Evolutionary conservation across 73 alveolate species (phyloP).

Genomic region (Tetrahymena malaccensis): DNA sequence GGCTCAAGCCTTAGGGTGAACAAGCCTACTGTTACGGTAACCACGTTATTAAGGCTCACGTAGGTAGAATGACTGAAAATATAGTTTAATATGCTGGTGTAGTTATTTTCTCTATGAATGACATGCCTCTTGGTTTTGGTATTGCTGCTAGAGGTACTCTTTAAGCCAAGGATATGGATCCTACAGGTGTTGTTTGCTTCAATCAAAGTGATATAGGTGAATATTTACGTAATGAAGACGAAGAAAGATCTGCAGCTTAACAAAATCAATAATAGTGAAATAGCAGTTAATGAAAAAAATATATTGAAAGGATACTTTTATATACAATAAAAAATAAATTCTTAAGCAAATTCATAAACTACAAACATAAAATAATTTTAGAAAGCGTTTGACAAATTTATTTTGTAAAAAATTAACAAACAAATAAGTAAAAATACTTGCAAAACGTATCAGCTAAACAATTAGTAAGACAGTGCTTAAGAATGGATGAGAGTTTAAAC

Average conservation of each 20-base stretch:
- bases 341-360: not conserved
- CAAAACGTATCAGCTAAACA: not conserved
- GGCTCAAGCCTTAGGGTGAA: conserved; percentile 97
- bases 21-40: conserved; percentile 92
- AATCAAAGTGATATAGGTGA: conserved; percentile 96
- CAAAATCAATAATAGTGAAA: not conserved
- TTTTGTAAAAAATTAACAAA: too few relatives aligned
- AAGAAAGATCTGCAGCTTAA: not conserved
- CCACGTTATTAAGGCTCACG: conserved; percentile 76
- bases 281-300: not conserved
- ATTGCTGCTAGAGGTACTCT: conserved; percentile 88
- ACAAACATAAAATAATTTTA: not conserved
- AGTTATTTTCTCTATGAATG: conserved; percentile 84
- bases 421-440: not conserved
- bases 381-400: not conserved
- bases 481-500: not conserved
- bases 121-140: conserved; percentile 96
- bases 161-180: conserved; percentile 85
- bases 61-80: conserved; percentile 93
- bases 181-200: conserved; percentile 84
- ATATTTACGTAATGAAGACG: conserved; percentile 56
- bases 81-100: conserved; percentile 88
- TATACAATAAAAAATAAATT: not conserved
- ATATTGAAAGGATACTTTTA: not conserved
- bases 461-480: not conserved